Conservation (phyloP, 73 alveolate genomes). For the Paramecium tetraurelia region DNA sequence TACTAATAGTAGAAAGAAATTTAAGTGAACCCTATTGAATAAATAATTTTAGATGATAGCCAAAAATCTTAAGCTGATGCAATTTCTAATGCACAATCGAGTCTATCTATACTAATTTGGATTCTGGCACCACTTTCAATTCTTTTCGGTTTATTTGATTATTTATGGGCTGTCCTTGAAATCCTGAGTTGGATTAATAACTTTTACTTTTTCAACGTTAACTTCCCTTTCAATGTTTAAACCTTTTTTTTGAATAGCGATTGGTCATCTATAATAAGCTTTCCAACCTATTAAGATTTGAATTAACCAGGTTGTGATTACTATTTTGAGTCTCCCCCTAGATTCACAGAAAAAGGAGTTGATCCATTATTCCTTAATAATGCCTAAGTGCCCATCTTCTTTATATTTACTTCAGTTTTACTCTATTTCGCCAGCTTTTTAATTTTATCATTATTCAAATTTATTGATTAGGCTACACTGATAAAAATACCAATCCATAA, state of each 20-base stretch:
- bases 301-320: neutral
- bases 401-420: neutral
- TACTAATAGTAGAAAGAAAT: neutral
- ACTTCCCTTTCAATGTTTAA: neutral
- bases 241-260: neutral
- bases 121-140: neutral
- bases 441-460: neutral
- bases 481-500: neutral
- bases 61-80: neutral
- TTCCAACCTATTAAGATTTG: neutral
- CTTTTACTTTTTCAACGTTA: neutral
- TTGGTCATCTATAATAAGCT: neutral
- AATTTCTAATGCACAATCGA: neutral
- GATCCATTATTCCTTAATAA: constrained; percentile 20
- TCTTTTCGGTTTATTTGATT: neutral
- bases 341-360: neutral
- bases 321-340: neutral
- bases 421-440: neutral
- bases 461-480: neutral
- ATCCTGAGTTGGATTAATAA: neutral
- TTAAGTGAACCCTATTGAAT: neutral
- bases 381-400: neutral
- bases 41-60: neutral
- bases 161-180: neutral
- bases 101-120: neutral